Evolutionary conservation across 371 early-diverging fungal genomes (phyloP).

Genomic region (Circinella minor): DNA sequence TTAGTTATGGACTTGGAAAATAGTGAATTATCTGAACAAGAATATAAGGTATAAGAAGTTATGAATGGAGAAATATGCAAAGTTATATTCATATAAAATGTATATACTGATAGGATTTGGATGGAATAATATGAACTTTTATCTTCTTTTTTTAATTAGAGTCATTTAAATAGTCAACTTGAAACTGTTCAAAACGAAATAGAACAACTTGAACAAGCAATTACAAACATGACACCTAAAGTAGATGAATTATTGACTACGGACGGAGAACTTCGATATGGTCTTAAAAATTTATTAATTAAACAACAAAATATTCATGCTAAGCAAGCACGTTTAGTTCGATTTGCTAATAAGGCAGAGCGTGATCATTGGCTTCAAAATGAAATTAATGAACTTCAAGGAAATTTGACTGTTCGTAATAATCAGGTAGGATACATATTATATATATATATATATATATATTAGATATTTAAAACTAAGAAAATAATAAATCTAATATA

Average conservation of each 20-base stretch:
- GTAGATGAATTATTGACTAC: conserved; percentile 51
- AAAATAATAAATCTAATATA: too few relatives aligned
- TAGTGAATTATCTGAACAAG: conserved; percentile 45
- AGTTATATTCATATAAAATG: too few relatives aligned
- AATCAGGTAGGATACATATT: conserved; percentile 37
- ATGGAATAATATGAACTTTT: too few relatives aligned
- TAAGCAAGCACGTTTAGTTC: conserved; percentile 84
- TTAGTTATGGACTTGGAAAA: conserved; percentile 61
- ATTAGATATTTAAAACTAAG: too few relatives aligned
- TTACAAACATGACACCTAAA: conserved; percentile 56
- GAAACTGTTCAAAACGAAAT: conserved; percentile 62
- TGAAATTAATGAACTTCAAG: conserved; percentile 70
- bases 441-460: too few relatives aligned
- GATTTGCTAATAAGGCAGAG: conserved; percentile 70
- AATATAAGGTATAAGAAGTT: conserved; percentile 35
- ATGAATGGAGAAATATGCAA: not conserved
- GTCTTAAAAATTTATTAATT: conserved; percentile 38
- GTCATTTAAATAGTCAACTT: conserved; percentile 46
- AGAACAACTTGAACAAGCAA: conserved; percentile 53
- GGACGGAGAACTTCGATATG: conserved; percentile 32
- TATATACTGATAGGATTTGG: too few relatives aligned
- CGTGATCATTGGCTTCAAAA: conserved; percentile 77
- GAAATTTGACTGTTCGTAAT: conserved; percentile 52
- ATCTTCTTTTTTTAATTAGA: conserved; percentile 16
- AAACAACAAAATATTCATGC: conserved; percentile 70